These are phyloP conservation scores for Arthrobotrys sphaeroides DNA, from an alignment of 2,329 filamentous ascomycete genomes.

Conservation along the genomic window DNA sequence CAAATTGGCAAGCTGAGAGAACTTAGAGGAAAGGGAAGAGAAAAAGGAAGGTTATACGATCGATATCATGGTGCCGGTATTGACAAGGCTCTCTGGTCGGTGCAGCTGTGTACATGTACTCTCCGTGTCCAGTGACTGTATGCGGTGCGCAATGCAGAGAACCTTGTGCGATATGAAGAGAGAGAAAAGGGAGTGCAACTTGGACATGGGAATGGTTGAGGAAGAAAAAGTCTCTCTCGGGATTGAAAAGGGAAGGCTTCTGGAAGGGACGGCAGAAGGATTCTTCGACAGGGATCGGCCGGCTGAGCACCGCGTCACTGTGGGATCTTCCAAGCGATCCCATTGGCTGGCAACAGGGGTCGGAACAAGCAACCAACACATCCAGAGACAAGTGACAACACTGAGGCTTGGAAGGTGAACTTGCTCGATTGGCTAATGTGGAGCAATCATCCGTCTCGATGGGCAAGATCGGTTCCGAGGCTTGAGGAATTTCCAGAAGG, in stretches of 20 bases:
- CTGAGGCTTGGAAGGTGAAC: background rate
- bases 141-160: background rate
- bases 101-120: conserved; percentile 2
- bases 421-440: background rate
- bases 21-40: background rate
- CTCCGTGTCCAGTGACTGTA: background rate
- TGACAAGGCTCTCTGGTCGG: conserved; percentile 5
- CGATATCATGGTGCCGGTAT: conserved; percentile 41
- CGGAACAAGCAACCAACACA: conserved; percentile 10
- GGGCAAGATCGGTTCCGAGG: background rate
- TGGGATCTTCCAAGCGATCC: conserved; percentile 12
- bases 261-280: conserved; percentile 47
- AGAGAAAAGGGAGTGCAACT: background rate
- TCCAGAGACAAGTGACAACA: background rate
- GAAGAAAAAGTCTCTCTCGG: background rate
- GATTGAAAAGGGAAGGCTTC: conserved; percentile 45
- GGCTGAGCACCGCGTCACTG: conserved; percentile 9
- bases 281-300: conserved; percentile 16
- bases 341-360: conserved; percentile 18
- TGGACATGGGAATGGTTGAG: no score
- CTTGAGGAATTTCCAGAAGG: conserved; percentile 23
- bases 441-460: background rate
- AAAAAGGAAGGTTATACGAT: conserved; percentile 42
- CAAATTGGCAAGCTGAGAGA: background rate
- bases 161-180: conserved; percentile 6